Evolutionary conservation across 495 filamentous ascomycete species (phyloP).

Genomic region (Staphylotrichum longicolle): DNA sequence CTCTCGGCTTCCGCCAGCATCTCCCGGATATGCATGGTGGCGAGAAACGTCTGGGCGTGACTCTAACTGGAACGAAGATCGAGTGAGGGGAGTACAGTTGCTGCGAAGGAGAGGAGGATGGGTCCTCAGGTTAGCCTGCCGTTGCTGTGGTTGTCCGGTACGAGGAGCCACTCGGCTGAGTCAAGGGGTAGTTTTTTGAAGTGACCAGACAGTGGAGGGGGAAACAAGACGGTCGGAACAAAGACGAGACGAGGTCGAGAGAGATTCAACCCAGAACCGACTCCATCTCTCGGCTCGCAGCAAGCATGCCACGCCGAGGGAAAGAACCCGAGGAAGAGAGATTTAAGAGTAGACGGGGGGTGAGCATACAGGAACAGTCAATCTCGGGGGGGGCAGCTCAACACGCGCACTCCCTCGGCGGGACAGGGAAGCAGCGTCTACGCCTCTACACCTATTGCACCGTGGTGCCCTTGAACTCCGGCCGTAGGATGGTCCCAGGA

Average conservation of each 20-base stretch:
- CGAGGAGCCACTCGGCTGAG: too few species aligned
- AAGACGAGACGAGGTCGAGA: background rate
- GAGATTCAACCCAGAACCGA: slow-evolving; percentile 6
- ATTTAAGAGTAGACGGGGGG: background rate
- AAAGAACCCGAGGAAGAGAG: too few species aligned
- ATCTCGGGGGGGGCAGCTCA: slow-evolving; percentile 7
- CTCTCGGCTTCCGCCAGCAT: slow-evolving; percentile 81
- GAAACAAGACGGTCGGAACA: background rate
- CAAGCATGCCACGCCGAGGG: too few species aligned
- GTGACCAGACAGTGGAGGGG: too few species aligned
- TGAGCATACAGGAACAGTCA: slow-evolving; percentile 13
- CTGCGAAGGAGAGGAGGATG: background rate
- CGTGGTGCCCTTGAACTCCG: slow-evolving; percentile 15
- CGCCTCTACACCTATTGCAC: slow-evolving; percentile 8
- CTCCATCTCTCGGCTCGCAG: background rate
- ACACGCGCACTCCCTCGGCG: slow-evolving; percentile 12
- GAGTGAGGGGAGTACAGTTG: background rate
- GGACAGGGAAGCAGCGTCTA: slow-evolving; percentile 8
- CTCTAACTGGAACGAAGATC: slow-evolving; percentile 6
- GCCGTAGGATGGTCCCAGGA: background rate
- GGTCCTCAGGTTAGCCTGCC: slow-evolving; percentile 3
- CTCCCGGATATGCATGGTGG: slow-evolving; percentile 78
- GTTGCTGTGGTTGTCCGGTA: background rate
- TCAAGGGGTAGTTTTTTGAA: too few species aligned
- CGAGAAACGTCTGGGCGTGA: background rate